Evolutionary conservation across 2,329 filamentous ascomycete species (phyloP), one percentile per base, ranked within the genome.

Genomic region (Penicillium sp.): DNA sequence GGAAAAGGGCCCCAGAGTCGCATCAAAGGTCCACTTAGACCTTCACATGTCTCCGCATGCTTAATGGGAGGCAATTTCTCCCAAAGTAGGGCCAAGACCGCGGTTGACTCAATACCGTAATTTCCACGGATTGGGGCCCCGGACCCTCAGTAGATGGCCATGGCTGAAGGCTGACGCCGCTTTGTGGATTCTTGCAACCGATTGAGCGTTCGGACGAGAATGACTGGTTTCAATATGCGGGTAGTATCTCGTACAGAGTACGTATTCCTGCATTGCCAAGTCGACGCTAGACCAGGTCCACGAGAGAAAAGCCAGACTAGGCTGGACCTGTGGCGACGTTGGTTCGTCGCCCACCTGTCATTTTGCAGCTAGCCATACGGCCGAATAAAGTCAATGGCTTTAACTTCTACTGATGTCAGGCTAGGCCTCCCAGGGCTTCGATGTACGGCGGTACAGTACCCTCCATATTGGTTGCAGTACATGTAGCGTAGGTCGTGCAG

Each of bases 21-120:
- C 40, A 57, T 53, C 13, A 46, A 38, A 25, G 30, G 22, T 45
- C 27, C 19, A 27, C 45, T 30, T 28, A 27, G 40, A 25, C 38
- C 48, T 53, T 57, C 50, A 52, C 50, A 57, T 57, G 49, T 53
- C 35, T 43, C 37, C 28, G 40, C 41, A 46, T 45, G 45, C 49
- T 45, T 48, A 41, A 41, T 47, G 18, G 22, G 22, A 41, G 37
- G 38, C 50, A 44, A 39, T 49, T 30, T 25, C 38, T 29, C 34
- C 27, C 39, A 50, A 42, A 52, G 19, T 10, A 38, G 44, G 27
- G 27, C 12, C 16, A 46, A 35, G 53, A 33, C 56, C 56, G 54
- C 56, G 52, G 56, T 57, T 58, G 56, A 50, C 37, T 52, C 42
- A 52, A 43, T 49, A 48, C 43, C 27, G 29, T 33, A 35, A 44